Percentiles rank a stretch among this genome's conserved stretches.
Evolutionary conservation across 1,139 yeast species (phyloP).

Genomic region (Candida gigantensis): DNA sequence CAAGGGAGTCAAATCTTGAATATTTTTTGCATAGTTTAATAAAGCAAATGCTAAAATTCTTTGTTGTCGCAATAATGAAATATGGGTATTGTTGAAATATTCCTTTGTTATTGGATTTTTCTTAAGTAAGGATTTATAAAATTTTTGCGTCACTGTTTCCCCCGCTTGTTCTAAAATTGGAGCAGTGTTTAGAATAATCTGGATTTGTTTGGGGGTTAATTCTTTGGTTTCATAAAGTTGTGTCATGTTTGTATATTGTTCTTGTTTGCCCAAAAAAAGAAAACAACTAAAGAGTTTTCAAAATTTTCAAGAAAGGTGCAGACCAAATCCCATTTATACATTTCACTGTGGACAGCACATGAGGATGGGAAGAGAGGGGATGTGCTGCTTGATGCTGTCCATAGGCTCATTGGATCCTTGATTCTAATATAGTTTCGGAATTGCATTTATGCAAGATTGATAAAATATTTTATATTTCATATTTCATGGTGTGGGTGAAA

Average conservation of each 20-base stretch:
- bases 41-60: conserved; percentile 63
- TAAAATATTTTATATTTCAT: no score
- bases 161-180: conserved; percentile 63
- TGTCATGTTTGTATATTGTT: conserved; percentile 20
- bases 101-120: conserved; percentile 55
- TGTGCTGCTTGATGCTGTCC: no score
- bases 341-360: no score
- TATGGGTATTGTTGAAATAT: conserved; percentile 62
- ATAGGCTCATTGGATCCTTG: no score
- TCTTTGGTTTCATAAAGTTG: conserved; percentile 17
- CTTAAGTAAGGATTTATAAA: conserved; percentile 58
- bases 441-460: no score
- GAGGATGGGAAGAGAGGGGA: no score
- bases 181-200: conserved; percentile 54
- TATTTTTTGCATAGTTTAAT: conserved; percentile 61
- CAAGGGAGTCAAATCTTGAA: conserved; percentile 58
- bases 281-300: no score
- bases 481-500: no score
- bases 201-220: conserved; percentile 31
- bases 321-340: no score
- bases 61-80: conserved; percentile 58
- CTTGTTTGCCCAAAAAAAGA: no score
- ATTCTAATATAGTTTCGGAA: no score
- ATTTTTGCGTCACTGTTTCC: conserved; percentile 46
- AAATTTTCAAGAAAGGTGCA: no score